Percentiles rank a stretch among this genome's conserved stretches.
Evolutionary conservation across 2,329 filamentous ascomycete genomes (phyloP).

Genomic region (Alternaria arbusti): DNA sequence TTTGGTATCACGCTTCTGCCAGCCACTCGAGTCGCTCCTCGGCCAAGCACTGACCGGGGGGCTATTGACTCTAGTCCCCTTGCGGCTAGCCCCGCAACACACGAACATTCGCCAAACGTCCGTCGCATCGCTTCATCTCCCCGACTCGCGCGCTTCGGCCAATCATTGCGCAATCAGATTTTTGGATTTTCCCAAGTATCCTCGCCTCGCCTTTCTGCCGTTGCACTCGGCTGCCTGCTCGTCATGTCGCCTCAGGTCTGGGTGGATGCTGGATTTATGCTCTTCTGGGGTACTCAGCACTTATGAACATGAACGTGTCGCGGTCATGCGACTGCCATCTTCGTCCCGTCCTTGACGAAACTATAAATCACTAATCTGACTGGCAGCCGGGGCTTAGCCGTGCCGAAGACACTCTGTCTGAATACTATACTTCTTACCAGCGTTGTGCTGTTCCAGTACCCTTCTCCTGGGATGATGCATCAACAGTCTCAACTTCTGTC

Average conservation of each 20-base stretch:
- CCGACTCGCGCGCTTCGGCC: conserved; percentile 37
- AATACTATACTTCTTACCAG: not conserved
- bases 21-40: conserved; percentile 13
- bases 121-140: conserved; percentile 44
- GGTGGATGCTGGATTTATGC: not conserved
- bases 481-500: not conserved
- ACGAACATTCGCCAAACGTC: conserved; percentile 37
- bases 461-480: conserved; percentile 6
- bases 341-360: not conserved
- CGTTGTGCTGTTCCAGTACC: not conserved
- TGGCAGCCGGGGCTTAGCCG: not conserved
- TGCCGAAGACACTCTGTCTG: not conserved
- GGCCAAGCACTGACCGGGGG: conserved; percentile 12
- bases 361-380: not conserved
- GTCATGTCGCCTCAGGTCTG: conserved; percentile 11
- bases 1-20: conserved; percentile 18
- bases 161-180: conserved; percentile 24
- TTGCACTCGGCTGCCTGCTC: conserved; percentile 1
- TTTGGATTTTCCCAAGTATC: conserved; percentile 19
- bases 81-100: conserved; percentile 17
- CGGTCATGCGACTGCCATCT: not conserved
- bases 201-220: conserved; percentile 10
- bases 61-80: conserved; percentile 14
- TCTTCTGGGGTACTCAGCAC: not conserved
- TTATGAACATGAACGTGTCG: conserved; percentile 2